Conservation (phyloP, 1,139 yeast genomes). For the Geotrichum candidum region DNA sequence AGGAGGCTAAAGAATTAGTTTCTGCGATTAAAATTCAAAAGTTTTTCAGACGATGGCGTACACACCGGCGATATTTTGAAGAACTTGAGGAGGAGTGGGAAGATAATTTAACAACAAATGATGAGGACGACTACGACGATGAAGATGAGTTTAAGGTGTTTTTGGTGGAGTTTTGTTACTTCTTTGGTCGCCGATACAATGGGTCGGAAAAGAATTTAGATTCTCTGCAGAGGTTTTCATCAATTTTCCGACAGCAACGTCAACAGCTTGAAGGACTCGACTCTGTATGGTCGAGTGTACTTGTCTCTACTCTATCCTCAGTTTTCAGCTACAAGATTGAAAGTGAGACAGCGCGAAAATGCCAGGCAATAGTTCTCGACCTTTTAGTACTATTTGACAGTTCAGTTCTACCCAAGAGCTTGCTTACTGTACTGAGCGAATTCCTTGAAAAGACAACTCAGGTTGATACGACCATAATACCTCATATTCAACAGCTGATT, state of each 20-base stretch:
- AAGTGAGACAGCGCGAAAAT: not conserved
- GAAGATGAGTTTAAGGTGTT: constrained; percentile 5
- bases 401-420: not conserved
- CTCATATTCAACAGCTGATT: not conserved
- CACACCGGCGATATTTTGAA: constrained; percentile 5
- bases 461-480: not conserved
- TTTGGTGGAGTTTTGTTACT: constrained; percentile 15
- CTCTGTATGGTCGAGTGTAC: not conserved
- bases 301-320: not conserved
- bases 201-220: constrained; percentile 12
- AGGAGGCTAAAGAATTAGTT: constrained; percentile 43
- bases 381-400: not conserved
- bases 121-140: constrained; percentile 8
- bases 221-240: not conserved
- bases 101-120: constrained; percentile 10
- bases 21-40: constrained; percentile 50
- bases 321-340: not conserved
- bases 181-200: constrained; percentile 18
- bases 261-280: not conserved
- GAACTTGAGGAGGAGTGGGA: constrained; percentile 10
- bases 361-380: constrained; percentile 3
- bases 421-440: not conserved
- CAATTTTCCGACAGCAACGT: not conserved
- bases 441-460: not conserved
- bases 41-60: constrained; percentile 26